Conservation (phyloP, 768 basidiomycete species). For the Suillus sp. region DNA sequence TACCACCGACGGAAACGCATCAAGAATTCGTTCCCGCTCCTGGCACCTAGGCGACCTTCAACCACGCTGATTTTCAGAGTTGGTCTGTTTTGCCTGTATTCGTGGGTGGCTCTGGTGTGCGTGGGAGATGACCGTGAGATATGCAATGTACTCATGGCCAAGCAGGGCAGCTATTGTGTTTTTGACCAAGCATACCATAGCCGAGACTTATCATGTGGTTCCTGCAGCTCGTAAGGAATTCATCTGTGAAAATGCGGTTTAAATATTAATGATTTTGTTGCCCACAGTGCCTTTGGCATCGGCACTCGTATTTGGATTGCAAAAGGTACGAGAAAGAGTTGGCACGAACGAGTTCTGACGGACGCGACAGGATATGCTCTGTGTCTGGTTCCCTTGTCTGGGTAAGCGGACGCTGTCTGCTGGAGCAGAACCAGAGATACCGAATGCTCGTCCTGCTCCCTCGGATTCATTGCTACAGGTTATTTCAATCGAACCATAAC, state of each 20-base stretch:
- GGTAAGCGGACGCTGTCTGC: slow-evolving; percentile 15
- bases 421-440: slow-evolving; percentile 21
- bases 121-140: slow-evolving; percentile 16
- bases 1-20: slow-evolving; percentile 42
- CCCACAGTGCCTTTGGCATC: slow-evolving; percentile 50
- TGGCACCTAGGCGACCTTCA: slow-evolving; percentile 35
- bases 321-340: slow-evolving; percentile 39
- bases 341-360: slow-evolving; percentile 9
- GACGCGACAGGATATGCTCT: slow-evolving; percentile 40
- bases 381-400: slow-evolving; percentile 32
- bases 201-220: slow-evolving; percentile 46
- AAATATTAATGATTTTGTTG: slow-evolving; percentile 15
- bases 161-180: slow-evolving; percentile 42
- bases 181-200: slow-evolving; percentile 28
- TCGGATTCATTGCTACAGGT: neutral
- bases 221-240: slow-evolving; percentile 49
- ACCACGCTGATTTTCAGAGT: slow-evolving; percentile 41
- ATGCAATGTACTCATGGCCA: slow-evolving; percentile 8
- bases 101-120: slow-evolving; percentile 46
- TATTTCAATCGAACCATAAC: neutral
- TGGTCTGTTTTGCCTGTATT: slow-evolving; percentile 47
- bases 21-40: slow-evolving; percentile 44
- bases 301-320: slow-evolving; percentile 50
- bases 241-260: neutral
- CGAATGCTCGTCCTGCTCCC: slow-evolving; percentile 25